phyloP scores from a whole-genome alignment of 164 flowering plant species.

The Magnolia officinalis region DNA sequence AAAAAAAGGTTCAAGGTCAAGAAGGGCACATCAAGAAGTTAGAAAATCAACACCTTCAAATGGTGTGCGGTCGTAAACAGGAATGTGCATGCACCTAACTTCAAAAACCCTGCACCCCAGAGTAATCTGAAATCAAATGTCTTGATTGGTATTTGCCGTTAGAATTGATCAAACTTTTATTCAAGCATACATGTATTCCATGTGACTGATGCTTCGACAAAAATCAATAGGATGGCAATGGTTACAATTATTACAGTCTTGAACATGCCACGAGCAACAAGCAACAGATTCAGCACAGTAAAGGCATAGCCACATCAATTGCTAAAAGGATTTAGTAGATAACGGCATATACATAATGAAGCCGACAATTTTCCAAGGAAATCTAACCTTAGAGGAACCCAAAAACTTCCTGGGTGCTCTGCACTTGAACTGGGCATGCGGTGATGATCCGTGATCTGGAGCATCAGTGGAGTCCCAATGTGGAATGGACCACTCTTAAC shows the following conservation, averaged over 20 bases:
- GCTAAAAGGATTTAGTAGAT: not conserved
- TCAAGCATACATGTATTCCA: not conserved
- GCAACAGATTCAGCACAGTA: not conserved
- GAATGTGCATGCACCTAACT: slow-evolving; percentile 91
- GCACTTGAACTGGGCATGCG: not conserved
- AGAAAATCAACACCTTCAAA: slow-evolving; percentile 55
- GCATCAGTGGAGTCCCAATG: not conserved
- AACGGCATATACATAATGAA: not conserved
- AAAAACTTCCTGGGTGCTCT: not conserved
- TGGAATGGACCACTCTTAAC: not conserved
- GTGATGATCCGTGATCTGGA: not conserved
- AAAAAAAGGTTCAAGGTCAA: too few relatives aligned
- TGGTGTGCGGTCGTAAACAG: slow-evolving; percentile 78
- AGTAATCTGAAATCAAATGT: not conserved
- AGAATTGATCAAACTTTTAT: not conserved
- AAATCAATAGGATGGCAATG: not conserved
- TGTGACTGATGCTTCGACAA: not conserved
- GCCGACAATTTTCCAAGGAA: not conserved
- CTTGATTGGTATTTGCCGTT: not conserved
- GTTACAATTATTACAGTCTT: not conserved
- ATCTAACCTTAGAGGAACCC: not conserved
- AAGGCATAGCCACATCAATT: not conserved
- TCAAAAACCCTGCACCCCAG: slow-evolving; percentile 66
- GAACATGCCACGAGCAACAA: not conserved
- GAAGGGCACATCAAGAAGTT: not conserved